Conservation (phyloP, 2,329 filamentous ascomycete genomes). For the Paecilomyces niveus region DNA sequence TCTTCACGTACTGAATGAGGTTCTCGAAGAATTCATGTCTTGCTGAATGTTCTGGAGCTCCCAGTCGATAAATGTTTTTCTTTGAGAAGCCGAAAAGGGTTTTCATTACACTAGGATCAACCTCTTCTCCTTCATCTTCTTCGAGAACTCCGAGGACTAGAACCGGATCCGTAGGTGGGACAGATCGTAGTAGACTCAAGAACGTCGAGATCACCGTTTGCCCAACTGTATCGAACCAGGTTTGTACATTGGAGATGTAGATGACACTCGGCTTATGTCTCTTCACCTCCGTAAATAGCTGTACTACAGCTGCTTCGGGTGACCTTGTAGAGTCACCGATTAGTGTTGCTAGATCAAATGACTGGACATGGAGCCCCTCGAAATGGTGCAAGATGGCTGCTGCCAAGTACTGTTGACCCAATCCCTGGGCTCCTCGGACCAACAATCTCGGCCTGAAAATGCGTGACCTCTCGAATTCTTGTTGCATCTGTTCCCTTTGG, state of each 20-base stretch:
- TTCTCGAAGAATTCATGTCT: slow-evolving; percentile 74
- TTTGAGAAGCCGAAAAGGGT: slow-evolving; percentile 81
- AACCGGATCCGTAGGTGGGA: slow-evolving; percentile 85
- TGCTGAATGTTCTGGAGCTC: slow-evolving; percentile 53
- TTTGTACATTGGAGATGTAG: slow-evolving; percentile 82
- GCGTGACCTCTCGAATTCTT: slow-evolving; percentile 78
- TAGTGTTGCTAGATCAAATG: slow-evolving; percentile 83
- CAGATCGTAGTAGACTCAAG: slow-evolving; percentile 68
- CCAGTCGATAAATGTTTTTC: slow-evolving; percentile 67
- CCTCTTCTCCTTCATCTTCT: slow-evolving; percentile 49
- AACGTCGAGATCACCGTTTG: slow-evolving; percentile 67
- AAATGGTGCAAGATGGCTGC: slow-evolving; percentile 82
- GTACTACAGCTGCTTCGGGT: slow-evolving; percentile 80
- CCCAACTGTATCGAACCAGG: slow-evolving; percentile 72
- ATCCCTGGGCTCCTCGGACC: slow-evolving; percentile 72
- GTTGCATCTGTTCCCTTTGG: slow-evolving; percentile 66
- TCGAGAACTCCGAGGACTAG: slow-evolving; percentile 83
- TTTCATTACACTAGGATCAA: slow-evolving; percentile 58
- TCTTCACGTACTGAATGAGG: slow-evolving; percentile 69
- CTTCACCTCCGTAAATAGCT: slow-evolving; percentile 85
- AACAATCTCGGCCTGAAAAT: slow-evolving; percentile 84
- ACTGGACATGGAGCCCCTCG: slow-evolving; percentile 89
- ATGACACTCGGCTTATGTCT: slow-evolving; percentile 94
- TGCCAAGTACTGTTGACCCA: slow-evolving; percentile 89
- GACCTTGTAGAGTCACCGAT: slow-evolving; percentile 74